Conservation (phyloP, 768 basidiomycete species). For the Pleurotus giganteus region DNA sequence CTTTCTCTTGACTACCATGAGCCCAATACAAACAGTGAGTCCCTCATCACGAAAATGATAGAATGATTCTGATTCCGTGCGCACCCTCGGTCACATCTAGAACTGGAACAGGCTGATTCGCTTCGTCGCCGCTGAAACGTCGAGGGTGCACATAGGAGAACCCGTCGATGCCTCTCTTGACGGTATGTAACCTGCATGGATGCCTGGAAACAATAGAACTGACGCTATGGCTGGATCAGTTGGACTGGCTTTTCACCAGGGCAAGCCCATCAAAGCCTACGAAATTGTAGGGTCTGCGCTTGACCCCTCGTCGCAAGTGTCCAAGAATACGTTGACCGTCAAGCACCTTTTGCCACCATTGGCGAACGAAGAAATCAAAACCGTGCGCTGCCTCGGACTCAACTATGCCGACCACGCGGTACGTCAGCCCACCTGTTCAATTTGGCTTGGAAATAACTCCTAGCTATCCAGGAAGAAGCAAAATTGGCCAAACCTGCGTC, state of each 20-base stretch:
- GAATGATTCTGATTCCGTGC: no score
- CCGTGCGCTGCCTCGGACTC: slow-evolving; percentile 75
- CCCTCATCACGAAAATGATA: background rate
- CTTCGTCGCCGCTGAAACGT: slow-evolving; percentile 75
- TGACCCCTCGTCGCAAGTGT: slow-evolving; percentile 64
- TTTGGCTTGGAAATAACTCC: background rate
- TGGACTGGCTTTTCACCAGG: slow-evolving; percentile 51
- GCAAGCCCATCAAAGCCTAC: slow-evolving; percentile 57
- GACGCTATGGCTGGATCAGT: slow-evolving; percentile 36
- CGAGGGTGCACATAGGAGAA: slow-evolving; percentile 73
- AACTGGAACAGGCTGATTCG: slow-evolving; percentile 82
- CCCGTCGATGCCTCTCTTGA: slow-evolving; percentile 68
- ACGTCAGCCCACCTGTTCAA: slow-evolving; percentile 18
- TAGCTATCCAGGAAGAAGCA: slow-evolving; percentile 52
- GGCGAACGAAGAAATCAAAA: slow-evolving; percentile 59
- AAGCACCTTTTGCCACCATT: slow-evolving; percentile 69
- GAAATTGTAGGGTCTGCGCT: slow-evolving; percentile 73
- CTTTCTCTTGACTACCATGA: slow-evolving; percentile 35
- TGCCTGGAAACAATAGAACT: background rate
- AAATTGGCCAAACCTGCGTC: slow-evolving; percentile 64
- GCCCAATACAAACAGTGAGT: slow-evolving; percentile 57
- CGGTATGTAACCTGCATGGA: slow-evolving; percentile 34
- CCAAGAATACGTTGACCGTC: slow-evolving; percentile 64
- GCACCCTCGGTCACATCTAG: slow-evolving; percentile 26
- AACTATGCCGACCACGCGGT: slow-evolving; percentile 87